These are phyloP conservation scores for Dalbergia cochinchinensis DNA, from an alignment of 306 rosid genomes.

Conservation along the genomic window DNA sequence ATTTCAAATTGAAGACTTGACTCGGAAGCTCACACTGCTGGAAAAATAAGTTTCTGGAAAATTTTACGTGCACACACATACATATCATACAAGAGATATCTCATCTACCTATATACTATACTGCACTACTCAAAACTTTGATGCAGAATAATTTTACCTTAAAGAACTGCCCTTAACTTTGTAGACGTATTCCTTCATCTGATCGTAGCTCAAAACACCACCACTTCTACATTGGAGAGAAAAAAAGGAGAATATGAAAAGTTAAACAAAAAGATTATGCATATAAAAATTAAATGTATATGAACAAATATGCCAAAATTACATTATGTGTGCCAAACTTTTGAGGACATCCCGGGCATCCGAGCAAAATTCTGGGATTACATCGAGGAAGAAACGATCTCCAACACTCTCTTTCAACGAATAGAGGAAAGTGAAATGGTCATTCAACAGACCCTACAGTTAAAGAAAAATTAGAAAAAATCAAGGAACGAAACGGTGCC, in stretches of 20 bases:
- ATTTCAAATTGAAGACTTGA: background rate
- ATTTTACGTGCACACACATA: background rate
- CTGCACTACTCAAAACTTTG: background rate
- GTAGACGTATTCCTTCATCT: background rate
- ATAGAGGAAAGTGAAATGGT: constrained; percentile 31
- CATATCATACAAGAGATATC: background rate
- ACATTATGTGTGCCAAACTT: constrained; percentile 20
- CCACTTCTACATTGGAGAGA: constrained; percentile 8
- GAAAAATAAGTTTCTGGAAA: background rate
- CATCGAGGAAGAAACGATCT: constrained; percentile 28
- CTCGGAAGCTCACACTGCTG: too few species aligned
- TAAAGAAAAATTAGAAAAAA: background rate
- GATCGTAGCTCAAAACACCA: background rate
- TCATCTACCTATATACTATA: background rate
- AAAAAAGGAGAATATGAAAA: background rate
- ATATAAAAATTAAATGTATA: background rate
- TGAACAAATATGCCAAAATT: background rate
- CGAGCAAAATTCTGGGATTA: constrained; percentile 36
- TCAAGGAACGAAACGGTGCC: background rate
- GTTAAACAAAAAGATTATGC: background rate
- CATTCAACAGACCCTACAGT: constrained; percentile 43
- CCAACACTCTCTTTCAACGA: constrained; percentile 16
- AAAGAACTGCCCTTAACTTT: constrained; percentile 42
- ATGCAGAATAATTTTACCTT: constrained; percentile 33
- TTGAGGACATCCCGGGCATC: constrained; percentile 9